A percentile compares a stretch with the other conserved stretches of the same genome.
phyloP scores from a whole-genome alignment of 257 asterid species.

The Scutellaria galericulata region DNA sequence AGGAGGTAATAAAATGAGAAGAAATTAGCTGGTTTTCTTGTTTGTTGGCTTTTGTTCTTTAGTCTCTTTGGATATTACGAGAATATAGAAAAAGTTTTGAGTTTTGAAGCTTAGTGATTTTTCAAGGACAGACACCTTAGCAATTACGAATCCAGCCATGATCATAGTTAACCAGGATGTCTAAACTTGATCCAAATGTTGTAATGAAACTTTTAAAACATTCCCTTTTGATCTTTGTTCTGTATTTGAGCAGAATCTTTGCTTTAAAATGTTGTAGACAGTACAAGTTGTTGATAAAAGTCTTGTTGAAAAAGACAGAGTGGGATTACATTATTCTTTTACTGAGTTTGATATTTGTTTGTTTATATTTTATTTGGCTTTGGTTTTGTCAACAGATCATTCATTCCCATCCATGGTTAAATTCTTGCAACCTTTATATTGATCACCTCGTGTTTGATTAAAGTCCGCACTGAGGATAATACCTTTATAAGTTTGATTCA shows the following conservation, averaged over 20 bases:
- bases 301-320: conserved; percentile 37
- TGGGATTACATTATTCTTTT: conserved; percentile 20
- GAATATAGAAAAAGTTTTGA: no score
- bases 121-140: no score
- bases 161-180: no score
- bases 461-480: neutral
- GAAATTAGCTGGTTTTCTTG: neutral
- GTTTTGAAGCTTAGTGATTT: no score
- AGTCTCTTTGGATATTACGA: no score
- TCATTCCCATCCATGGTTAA: conserved; percentile 45
- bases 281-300: neutral
- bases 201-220: no score
- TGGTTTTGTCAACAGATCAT: conserved; percentile 52
- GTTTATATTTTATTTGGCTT: conserved; percentile 35
- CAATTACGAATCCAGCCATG: no score
- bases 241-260: no score
- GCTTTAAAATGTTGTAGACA: no score
- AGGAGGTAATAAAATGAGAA: neutral
- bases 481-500: no score
- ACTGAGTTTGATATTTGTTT: conserved; percentile 14
- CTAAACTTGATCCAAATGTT: no score
- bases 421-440: conserved; percentile 7
- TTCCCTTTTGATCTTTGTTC: no score
- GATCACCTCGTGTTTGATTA: conserved; percentile 25
- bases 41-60: conserved; percentile 6